These are phyloP conservation scores for Eucalyptus shirleyi DNA, from an alignment of 345 rosid species.

Conservation along the genomic window DNA sequence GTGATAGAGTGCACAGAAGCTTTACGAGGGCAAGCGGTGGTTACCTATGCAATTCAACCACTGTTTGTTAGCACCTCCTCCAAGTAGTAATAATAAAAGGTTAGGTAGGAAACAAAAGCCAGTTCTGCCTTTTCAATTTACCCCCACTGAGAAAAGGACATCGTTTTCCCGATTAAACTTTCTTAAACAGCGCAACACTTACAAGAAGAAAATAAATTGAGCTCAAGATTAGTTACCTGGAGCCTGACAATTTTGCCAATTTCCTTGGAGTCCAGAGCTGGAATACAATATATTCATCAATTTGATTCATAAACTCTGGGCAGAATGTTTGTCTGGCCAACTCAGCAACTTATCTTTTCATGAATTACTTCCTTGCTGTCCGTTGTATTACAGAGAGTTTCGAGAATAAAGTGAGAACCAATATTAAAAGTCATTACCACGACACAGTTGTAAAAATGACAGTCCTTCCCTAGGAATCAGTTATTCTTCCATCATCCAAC, in stretches of 20 bases:
- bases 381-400: constrained; percentile 48
- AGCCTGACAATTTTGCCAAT: constrained; percentile 69
- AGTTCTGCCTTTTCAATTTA: not conserved
- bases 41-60: not conserved
- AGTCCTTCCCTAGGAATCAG: constrained; percentile 83
- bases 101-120: not conserved
- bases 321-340: constrained; percentile 81
- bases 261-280: constrained; percentile 64
- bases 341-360: constrained; percentile 72
- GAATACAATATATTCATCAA: constrained; percentile 88
- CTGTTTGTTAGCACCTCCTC: not conserved
- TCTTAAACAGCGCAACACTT: not conserved
- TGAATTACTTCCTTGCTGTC: constrained; percentile 74
- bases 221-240: constrained; percentile 39
- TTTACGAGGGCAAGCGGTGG: not conserved
- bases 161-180: not conserved
- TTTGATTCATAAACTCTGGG: constrained; percentile 84
- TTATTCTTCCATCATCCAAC: constrained; percentile 90
- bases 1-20: not conserved
- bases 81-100: not conserved
- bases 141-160: not conserved
- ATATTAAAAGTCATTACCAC: constrained; percentile 89
- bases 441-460: constrained; percentile 76
- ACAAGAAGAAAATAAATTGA: not conserved
- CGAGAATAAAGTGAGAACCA: constrained; percentile 81